phyloP scores from a whole-genome alignment of 805 yeast species.

The Priceomyces medius region DNA sequence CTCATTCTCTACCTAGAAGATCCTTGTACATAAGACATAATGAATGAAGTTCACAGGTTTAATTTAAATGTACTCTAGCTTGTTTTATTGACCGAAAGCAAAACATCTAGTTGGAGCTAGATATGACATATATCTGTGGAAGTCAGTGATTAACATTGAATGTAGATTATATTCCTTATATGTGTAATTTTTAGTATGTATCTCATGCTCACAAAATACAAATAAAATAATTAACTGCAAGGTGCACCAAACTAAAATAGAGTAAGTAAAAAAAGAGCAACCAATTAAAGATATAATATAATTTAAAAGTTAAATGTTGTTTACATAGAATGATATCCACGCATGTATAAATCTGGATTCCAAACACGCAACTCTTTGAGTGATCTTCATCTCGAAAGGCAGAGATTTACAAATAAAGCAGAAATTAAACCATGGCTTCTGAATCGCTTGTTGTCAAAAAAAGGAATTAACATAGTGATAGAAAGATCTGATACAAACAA shows the following conservation, averaged over 20 bases:
- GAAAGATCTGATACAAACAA: conserved; percentile 62
- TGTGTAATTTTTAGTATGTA: conserved; percentile 1
- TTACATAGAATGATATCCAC: not conserved
- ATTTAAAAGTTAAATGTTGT: not conserved
- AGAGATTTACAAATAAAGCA: conserved; percentile 34
- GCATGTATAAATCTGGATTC: not conserved
- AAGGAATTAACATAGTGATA: conserved; percentile 56
- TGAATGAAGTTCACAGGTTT: not conserved
- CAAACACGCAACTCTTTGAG: conserved; percentile 22
- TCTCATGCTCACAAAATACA: too few species aligned
- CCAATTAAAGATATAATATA: not conserved
- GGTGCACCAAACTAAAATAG: too few species aligned
- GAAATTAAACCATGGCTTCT: conserved; percentile 65
- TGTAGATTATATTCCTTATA: too few species aligned
- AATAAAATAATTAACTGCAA: too few species aligned
- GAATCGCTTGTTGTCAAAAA: conserved; percentile 39
- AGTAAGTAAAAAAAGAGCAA: too few species aligned
- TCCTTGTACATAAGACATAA: conserved; percentile 1
- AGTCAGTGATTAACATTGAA: too few species aligned
- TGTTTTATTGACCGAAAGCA: too few species aligned
- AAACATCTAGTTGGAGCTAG: too few species aligned
- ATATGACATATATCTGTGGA: too few species aligned
- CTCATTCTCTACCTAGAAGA: not conserved
- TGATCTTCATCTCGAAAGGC: conserved; percentile 21
- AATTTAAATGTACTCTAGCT: too few species aligned